Base-by-base conservation (phyloP, 352 stramenopile genomes). In the Globisporangium abappressorium region DNA sequence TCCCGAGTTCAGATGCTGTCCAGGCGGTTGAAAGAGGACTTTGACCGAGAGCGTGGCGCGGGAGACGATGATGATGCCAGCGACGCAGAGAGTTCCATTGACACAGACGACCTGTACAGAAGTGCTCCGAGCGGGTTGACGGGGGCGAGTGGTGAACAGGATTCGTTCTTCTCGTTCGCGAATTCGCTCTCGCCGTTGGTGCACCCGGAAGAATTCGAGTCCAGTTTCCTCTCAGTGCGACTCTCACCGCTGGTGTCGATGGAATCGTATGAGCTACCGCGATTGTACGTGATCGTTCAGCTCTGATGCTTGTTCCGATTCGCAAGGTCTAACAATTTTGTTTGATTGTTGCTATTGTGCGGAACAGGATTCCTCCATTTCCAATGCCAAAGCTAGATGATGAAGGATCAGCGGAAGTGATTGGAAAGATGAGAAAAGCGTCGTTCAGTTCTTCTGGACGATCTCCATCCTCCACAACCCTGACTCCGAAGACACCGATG, bases 101-200 rank as follows among this genome's bases (percentile, higher is more conserved):
- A 51, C 34, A 46, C 78, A 3, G 80, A 77, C 36, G 76, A 80
- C 57, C 72, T 81, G 41, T 80, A 78, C 46, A 47, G 56, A 33
- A 85, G 75, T 64, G 75, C 68, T 1, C 84, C 73, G 6, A 83
- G 80, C 38, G 74, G 73, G 38, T 65, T 78, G 2, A 55, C 68
- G 24, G 69, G 72, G 5, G 77, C 66, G 51, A 74, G 68, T 18
- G 75, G 76, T 58, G 84, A 94, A 47, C 80, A 89, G 41, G 87
- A 92, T 67, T 89, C 81, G 41, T 90, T 94, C 64, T 93, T 93
- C 63, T 92, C 85, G 26, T 93, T 94, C 62, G 84, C 77, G 0
- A 90, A 90, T 57, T 84, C 84, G 30, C 76, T 95, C 0, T 92
- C 87, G 5, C 84, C 85, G n/a, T 71, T 93, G 15, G 71, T 84